A percentile compares a stretch with the other conserved stretches of the same genome.
phyloP scores from a whole-genome alignment of 306 rosid species.

The Vigna trinervia region DNA sequence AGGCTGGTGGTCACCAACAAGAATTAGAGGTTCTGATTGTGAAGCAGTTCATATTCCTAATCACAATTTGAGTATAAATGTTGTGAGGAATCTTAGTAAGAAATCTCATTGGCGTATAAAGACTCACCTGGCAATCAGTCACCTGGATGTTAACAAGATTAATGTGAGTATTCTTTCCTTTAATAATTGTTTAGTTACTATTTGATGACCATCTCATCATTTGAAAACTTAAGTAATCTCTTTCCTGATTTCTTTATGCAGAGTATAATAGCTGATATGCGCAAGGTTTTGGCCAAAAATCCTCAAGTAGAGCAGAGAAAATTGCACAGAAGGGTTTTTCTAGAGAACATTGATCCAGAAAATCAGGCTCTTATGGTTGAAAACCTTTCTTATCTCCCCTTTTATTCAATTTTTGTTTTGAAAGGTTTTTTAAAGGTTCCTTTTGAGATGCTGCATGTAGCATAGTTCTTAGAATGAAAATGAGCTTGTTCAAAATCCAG shows the following conservation, averaged over 20 bases:
- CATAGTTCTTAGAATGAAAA: constrained; percentile 17
- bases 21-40: constrained; percentile 95
- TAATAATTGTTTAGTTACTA: constrained; percentile 35
- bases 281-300: constrained; percentile 94
- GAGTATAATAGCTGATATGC: constrained; percentile 95
- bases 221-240: constrained; percentile 29
- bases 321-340: constrained; percentile 92
- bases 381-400: constrained; percentile 28
- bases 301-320: constrained; percentile 96
- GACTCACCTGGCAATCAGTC: constrained; percentile 81
- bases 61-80: constrained; percentile 89
- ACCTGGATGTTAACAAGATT: constrained; percentile 85
- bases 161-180: constrained; percentile 64
- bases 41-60: constrained; percentile 99
- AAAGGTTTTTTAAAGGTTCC: constrained; percentile 33
- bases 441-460: constrained; percentile 30
- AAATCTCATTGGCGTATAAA: constrained; percentile 99
- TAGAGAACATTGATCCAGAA: constrained; percentile 78
- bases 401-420: constrained; percentile 10
- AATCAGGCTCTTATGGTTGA: constrained; percentile 91
- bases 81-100: constrained; percentile 95
- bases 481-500: constrained; percentile 17
- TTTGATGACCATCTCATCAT: constrained; percentile 34
- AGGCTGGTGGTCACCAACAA: constrained; percentile 99
- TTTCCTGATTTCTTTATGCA: constrained; percentile 49